These are phyloP conservation scores for Afroboletus lepidellus DNA, from an alignment of 1,284 basidiomycete species.

Conservation along the genomic window DNA sequence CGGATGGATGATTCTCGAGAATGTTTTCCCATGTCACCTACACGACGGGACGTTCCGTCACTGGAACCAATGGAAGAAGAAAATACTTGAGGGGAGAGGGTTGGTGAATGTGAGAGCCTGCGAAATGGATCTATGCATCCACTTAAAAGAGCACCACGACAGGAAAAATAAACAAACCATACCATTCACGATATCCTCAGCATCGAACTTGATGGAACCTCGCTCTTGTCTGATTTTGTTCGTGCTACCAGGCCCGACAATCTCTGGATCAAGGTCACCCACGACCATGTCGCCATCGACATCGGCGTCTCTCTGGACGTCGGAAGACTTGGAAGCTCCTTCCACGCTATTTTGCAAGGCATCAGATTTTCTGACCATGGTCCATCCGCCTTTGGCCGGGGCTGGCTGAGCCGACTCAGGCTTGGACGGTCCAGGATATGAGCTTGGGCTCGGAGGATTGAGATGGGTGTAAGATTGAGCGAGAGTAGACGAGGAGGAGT, in stretches of 20 bases:
- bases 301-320: conserved; percentile 46
- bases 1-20: conserved; percentile 73
- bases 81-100: conserved; percentile 30
- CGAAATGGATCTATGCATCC: conserved; percentile 54
- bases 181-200: conserved; percentile 74
- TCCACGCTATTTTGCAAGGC: conserved; percentile 26
- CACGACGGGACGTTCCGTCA: conserved; percentile 17
- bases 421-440: conserved; percentile 55
- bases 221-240: conserved; percentile 46
- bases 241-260: conserved; percentile 38
- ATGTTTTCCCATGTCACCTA: conserved; percentile 51
- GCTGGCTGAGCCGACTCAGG: conserved; percentile 37
- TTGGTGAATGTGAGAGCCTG: conserved; percentile 36
- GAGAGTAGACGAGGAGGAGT: conserved; percentile 64
- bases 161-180: conserved; percentile 24
- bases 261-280: conserved; percentile 64
- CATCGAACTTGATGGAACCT: conserved; percentile 60
- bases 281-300: conserved; percentile 74
- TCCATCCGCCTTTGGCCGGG: conserved; percentile 63
- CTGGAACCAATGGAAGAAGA: conserved; percentile 26
- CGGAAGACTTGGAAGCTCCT: conserved; percentile 36
- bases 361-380: conserved; percentile 54
- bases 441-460: conserved; percentile 70
- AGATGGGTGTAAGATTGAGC: conserved; percentile 83
- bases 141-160: conserved; percentile 20